Percentiles rank a stretch among this genome's conserved stretches.
Evolutionary conservation across 768 basidiomycete species (phyloP).

Genomic region (Kwoniella dejecticola): DNA sequence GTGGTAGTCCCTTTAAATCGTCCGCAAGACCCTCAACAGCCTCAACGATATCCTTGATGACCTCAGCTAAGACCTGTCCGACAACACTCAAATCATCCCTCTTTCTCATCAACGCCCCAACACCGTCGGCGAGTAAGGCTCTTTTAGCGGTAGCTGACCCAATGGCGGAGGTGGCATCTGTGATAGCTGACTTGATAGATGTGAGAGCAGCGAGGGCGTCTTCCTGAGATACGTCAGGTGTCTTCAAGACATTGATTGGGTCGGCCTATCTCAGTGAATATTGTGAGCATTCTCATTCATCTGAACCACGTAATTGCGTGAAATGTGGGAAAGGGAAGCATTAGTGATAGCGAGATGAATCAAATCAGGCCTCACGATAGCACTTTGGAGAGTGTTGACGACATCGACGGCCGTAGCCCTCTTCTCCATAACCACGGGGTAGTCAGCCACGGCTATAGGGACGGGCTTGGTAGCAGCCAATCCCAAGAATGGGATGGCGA

Average conservation of each 20-base stretch:
- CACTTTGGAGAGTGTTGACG: constrained; percentile 7
- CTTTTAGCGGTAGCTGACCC: neutral
- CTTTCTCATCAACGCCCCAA: neutral
- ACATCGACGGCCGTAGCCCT: constrained; percentile 4
- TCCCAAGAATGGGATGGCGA: constrained; percentile 18
- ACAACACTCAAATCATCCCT: constrained; percentile 13
- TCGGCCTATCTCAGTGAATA: no score
- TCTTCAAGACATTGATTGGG: constrained; percentile 12
- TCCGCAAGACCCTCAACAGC: constrained; percentile 18
- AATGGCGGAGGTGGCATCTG: constrained; percentile 5
- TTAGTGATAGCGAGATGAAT: neutral
- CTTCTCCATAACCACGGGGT: neutral
- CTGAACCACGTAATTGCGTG: no score
- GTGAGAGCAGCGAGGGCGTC: constrained; percentile 8
- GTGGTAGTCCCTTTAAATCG: constrained; percentile 7
- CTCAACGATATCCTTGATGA: constrained; percentile 19
- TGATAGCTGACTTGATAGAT: constrained; percentile 14
- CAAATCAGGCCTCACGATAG: constrained; percentile 14
- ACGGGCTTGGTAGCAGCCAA: neutral
- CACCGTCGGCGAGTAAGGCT: neutral
- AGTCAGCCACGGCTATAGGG: no score
- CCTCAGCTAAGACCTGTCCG: constrained; percentile 10
- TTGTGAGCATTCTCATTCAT: no score
- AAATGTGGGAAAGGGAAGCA: no score
- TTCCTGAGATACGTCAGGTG: constrained; percentile 5